Evolutionary conservation across 1,284 basidiomycete genomes (phyloP), one percentile per base, ranked within the genome.

Genomic region (Fomitopsis palustris): DNA sequence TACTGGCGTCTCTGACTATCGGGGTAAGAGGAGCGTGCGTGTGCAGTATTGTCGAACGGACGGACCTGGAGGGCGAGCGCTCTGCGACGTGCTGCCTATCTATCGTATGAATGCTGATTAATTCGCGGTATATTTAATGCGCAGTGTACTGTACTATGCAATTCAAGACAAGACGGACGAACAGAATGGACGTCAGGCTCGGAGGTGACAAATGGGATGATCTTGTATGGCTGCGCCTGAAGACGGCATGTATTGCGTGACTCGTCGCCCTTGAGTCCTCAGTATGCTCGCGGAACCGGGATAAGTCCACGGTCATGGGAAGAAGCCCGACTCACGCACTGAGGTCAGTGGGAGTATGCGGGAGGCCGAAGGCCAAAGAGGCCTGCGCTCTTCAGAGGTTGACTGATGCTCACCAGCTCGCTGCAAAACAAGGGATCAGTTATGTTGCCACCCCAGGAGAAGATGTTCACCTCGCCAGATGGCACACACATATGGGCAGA

Each of bases 401-500:
- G 21, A 43, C 42, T 14, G 21, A 12, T 23, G 16, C 10, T 23
- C 21, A 23, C n/a, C 42, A 12, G 9, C 2, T 21, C n/a, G 19
- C 19, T 21, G 8, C 17, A 19, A 5, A 12, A 39, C 38, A 39
- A 16, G 38, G 16, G 16, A 12, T 23, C 42, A n/a, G 17, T 33
- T 12, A 16, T 5, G 6, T 61, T 59, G 57, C 21, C 59, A 1
- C 21, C 8, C 12, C 62, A 64, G 47, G 60, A 60, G 25, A 65
- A 56, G 21, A 59, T 61, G 39, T 59, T 69, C 45, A 63, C 58
- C 35, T 70, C 71, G 31, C 59, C 66, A n/a, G 71, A 72, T 58
- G 70, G 71, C 16, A 69, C 69, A 27, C 57, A 54, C 43, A 62
- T 72, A 49, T 71, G 64, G 68, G 74, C 77, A 39, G 74, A 79